A percentile compares a stretch with the other conserved stretches of the same genome.
Conservation (phyloP, 2,329 filamentous ascomycete species). For the Colletotrichum sp. region DNA sequence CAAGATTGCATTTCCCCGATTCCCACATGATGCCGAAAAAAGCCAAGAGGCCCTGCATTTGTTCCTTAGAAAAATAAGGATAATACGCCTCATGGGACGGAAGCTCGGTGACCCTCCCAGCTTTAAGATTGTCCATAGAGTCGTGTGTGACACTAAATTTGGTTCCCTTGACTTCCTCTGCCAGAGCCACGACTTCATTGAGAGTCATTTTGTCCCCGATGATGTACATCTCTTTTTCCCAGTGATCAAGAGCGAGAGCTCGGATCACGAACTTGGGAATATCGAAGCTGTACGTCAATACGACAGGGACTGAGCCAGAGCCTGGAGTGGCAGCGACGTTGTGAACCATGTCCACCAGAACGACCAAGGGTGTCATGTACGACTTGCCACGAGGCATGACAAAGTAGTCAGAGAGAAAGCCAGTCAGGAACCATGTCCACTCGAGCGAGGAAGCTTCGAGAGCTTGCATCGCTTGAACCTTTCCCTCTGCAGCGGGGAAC, state of each 20-base stretch:
- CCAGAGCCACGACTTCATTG: conserved; percentile 38
- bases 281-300: neutral
- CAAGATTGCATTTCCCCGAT: conserved; percentile 21
- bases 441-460: conserved; percentile 46
- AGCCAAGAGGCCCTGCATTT: conserved; percentile 25
- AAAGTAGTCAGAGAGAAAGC: conserved; percentile 30
- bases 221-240: conserved; percentile 36
- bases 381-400: conserved; percentile 26
- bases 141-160: conserved; percentile 39
- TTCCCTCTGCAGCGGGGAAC: conserved; percentile 37
- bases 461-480: conserved; percentile 38
- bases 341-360: neutral
- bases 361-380: conserved; percentile 28
- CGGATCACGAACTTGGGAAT: conserved; percentile 36
- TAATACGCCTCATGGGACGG: conserved; percentile 25
- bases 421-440: conserved; percentile 21
- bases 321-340: neutral
- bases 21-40: conserved; percentile 24
- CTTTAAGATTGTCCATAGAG: conserved; percentile 31
- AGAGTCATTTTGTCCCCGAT: conserved; percentile 39
- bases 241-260: conserved; percentile 38
- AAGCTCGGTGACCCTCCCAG: conserved; percentile 37
- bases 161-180: conserved; percentile 40
- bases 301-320: neutral
- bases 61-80: conserved; percentile 24